A percentile compares a stretch with the other conserved stretches of the same genome.
phyloP scores from a whole-genome alignment of 108 stramenopile species.

The Nannochloropsis granulata region DNA sequence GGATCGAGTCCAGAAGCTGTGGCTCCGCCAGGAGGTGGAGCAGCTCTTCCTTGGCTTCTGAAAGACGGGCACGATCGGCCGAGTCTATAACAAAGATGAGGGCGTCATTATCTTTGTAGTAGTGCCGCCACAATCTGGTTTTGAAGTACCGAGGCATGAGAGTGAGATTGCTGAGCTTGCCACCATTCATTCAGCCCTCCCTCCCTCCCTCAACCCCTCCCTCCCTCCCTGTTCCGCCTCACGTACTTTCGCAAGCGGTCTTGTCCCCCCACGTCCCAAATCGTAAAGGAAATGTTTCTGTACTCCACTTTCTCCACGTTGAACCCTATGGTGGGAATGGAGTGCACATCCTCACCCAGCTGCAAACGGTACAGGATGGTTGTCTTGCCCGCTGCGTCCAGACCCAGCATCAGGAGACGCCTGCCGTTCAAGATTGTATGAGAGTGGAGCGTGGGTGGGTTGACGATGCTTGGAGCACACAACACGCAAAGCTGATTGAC shows the following conservation, averaged over 20 bases:
- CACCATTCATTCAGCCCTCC: neutral
- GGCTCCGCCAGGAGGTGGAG: conserved; percentile 25
- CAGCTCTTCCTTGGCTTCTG: conserved; percentile 23
- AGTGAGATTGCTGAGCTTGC: neutral
- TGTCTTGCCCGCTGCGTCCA: neutral
- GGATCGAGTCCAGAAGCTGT: neutral
- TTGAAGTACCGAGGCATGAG: neutral
- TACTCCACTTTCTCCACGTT: conserved; percentile 72
- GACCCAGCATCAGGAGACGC: neutral
- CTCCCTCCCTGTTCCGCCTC: neutral
- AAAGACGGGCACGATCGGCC: conserved; percentile 15
- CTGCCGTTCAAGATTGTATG: neutral
- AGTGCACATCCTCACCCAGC: neutral
- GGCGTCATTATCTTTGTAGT: conserved; percentile 28
- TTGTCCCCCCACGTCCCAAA: conserved; percentile 48
- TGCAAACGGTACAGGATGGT: neutral
- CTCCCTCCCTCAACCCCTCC: neutral
- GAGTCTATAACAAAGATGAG: conserved; percentile 37
- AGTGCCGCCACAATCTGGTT: conserved; percentile 36
- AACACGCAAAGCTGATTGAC: too few species aligned
- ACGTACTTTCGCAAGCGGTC: conserved; percentile 30
- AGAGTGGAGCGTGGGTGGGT: too few species aligned
- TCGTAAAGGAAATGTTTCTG: conserved; percentile 1
- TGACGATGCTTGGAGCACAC: too few species aligned
- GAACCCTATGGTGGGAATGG: neutral